Conservation (phyloP, 768 basidiomycete genomes). For the Boletus reticulatus region DNA sequence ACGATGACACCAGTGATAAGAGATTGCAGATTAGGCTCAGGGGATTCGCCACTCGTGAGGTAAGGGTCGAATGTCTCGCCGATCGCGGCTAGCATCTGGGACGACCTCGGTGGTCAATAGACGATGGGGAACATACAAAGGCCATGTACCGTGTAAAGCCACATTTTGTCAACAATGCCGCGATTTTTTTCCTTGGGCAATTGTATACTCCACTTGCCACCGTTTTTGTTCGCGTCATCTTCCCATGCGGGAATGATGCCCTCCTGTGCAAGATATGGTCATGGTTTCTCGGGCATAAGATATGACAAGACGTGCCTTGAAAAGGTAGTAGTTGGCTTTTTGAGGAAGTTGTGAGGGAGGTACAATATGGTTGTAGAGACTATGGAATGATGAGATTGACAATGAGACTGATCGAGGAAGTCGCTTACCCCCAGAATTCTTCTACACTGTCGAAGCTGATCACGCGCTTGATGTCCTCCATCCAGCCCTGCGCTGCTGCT, state of each 20-base stretch:
- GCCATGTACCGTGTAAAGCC: conserved; percentile 86
- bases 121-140: neutral
- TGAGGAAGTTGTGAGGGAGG: conserved; percentile 89
- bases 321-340: conserved; percentile 99
- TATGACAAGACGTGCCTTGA: conserved; percentile 64
- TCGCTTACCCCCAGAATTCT: conserved; percentile 95
- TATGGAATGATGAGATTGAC: conserved; percentile 31
- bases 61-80: conserved; percentile 98
- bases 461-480: conserved; percentile 98
- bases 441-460: conserved; percentile 96
- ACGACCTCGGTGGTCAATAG: conserved; percentile 1
- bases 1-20: conserved; percentile 94
- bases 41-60: conserved; percentile 46
- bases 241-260: conserved; percentile 98
- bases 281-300: neutral
- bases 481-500: conserved; percentile 85
- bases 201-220: conserved; percentile 99
- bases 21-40: conserved; percentile 48
- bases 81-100: conserved; percentile 97
- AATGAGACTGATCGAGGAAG: neutral
- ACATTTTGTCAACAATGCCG: conserved; percentile 84
- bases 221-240: conserved; percentile 93
- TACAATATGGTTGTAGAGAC: conserved; percentile 95
- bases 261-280: conserved; percentile 49
- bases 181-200: conserved; percentile 94